Conservation (phyloP, 352 stramenopile genomes). For the Blastocystis sp. region DNA sequence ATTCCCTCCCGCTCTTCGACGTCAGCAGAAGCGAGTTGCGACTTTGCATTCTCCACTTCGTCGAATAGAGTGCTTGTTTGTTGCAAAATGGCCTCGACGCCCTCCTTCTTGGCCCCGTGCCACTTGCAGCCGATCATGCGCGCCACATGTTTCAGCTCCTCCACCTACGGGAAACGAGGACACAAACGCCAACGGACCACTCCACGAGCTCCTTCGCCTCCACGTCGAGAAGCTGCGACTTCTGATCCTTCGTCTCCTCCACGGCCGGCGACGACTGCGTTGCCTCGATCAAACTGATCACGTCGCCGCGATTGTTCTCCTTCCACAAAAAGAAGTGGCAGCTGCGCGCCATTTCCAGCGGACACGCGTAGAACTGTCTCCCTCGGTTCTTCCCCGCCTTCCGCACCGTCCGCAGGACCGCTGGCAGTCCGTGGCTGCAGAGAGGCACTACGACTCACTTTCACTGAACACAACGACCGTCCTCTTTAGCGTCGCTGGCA, state of each 20-base stretch:
- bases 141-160: slow-evolving; percentile 20
- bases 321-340: slow-evolving; percentile 43
- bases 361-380: slow-evolving; percentile 18
- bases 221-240: background rate
- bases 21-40: background rate
- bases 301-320: slow-evolving; percentile 2
- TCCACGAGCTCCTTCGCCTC: background rate
- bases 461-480: background rate
- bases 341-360: background rate
- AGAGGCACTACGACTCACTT: background rate
- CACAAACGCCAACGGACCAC: background rate
- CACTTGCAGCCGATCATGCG: background rate
- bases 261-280: background rate
- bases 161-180: background rate
- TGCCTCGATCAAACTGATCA: slow-evolving; percentile 1
- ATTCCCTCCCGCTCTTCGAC: no score
- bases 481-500: background rate
- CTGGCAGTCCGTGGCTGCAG: slow-evolving; percentile 15
- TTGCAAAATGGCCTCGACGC: background rate
- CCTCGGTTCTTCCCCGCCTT: slow-evolving; percentile 43
- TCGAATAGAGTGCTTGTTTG: background rate
- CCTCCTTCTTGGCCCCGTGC: slow-evolving; percentile 6
- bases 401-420: slow-evolving; percentile 24
- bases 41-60: background rate
- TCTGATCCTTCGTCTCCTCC: background rate